These are phyloP conservation scores for Penicillium palitans DNA, from an alignment of 2,329 filamentous ascomycete genomes.

Conservation along the genomic window DNA sequence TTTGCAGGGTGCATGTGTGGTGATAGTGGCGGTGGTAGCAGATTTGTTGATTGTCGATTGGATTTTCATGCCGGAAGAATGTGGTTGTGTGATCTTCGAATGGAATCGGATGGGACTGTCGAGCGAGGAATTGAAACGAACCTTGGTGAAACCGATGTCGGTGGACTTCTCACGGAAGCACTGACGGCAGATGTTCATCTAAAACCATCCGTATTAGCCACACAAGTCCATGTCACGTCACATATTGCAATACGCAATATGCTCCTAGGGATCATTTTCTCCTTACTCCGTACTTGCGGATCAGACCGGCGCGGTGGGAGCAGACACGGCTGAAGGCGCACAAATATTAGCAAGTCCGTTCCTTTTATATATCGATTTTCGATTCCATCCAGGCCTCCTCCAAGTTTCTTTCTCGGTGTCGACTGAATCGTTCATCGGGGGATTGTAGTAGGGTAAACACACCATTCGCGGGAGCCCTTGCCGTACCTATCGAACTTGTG, in stretches of 20 bases:
- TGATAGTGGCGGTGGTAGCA: background rate
- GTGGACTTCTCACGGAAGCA: constrained; percentile 69
- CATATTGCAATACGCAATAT: background rate
- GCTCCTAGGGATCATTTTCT: constrained; percentile 9
- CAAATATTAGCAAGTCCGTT: constrained; percentile 28
- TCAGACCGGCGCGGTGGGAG: constrained; percentile 97
- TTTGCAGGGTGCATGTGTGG: constrained; percentile 2
- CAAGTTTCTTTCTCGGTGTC: constrained; percentile 7
- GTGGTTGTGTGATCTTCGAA: background rate
- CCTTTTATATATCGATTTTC: constrained; percentile 30
- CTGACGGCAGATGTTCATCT: constrained; percentile 62
- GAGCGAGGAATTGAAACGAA: constrained; percentile 40
- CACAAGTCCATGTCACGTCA: constrained; percentile 15
- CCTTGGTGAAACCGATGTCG: constrained; percentile 70
- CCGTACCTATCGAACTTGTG: constrained; percentile 53
- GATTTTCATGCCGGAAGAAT: background rate
- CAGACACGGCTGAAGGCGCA: constrained; percentile 65
- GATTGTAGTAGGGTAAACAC: constrained; percentile 49
- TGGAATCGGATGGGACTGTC: background rate
- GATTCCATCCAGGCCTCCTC: constrained; percentile 16
- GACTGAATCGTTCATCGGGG: constrained; percentile 16
- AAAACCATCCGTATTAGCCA: constrained; percentile 22
- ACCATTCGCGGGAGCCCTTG: constrained; percentile 94
- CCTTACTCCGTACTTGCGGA: constrained; percentile 90
- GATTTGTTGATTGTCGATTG: background rate